phyloP scores from a whole-genome alignment of 2,329 filamentous ascomycete genomes.

The Clonostachys sp. region DNA sequence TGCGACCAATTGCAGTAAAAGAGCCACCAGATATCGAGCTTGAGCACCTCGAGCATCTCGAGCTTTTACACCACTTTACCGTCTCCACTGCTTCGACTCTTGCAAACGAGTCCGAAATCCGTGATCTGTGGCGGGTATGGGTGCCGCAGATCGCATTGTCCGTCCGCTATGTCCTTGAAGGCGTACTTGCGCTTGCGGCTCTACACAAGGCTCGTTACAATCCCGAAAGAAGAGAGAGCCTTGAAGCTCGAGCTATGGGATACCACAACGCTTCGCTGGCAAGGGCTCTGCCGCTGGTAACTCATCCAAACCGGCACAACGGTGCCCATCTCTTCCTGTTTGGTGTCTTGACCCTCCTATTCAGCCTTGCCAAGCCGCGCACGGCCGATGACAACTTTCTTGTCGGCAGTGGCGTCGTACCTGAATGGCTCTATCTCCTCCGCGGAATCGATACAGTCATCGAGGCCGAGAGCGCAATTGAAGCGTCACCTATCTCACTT shows the following conservation, averaged over 20 bases:
- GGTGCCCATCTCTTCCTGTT: constrained; percentile 8
- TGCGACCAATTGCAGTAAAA: background rate
- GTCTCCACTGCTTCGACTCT: constrained; percentile 28
- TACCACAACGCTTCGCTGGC: constrained; percentile 5
- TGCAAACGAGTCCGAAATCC: constrained; percentile 18
- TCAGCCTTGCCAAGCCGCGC: constrained; percentile 7
- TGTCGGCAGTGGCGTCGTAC: constrained; percentile 6
- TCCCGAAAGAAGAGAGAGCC: background rate
- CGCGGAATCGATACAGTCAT: constrained; percentile 7
- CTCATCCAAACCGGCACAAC: constrained; percentile 3
- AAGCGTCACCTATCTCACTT: constrained; percentile 1
- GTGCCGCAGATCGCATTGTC: constrained; percentile 27
- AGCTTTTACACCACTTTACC: constrained; percentile 32
- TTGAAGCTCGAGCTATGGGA: constrained; percentile 1
- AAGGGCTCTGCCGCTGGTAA: constrained; percentile 5
- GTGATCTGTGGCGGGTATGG: constrained; percentile 26
- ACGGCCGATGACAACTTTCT: constrained; percentile 7
- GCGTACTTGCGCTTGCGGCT: constrained; percentile 27
- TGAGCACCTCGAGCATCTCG: constrained; percentile 4
- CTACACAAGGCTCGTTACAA: constrained; percentile 23
- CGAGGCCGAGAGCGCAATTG: constrained; percentile 4
- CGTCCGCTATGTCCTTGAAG: constrained; percentile 26
- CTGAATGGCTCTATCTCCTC: constrained; percentile 8
- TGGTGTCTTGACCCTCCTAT: constrained; percentile 7
- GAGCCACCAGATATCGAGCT: constrained; percentile 15